Evolutionary conservation across 2,329 filamentous ascomycete species (phyloP), one percentile per base, ranked within the genome.

Genomic region (Raffaelea albimanens): DNA sequence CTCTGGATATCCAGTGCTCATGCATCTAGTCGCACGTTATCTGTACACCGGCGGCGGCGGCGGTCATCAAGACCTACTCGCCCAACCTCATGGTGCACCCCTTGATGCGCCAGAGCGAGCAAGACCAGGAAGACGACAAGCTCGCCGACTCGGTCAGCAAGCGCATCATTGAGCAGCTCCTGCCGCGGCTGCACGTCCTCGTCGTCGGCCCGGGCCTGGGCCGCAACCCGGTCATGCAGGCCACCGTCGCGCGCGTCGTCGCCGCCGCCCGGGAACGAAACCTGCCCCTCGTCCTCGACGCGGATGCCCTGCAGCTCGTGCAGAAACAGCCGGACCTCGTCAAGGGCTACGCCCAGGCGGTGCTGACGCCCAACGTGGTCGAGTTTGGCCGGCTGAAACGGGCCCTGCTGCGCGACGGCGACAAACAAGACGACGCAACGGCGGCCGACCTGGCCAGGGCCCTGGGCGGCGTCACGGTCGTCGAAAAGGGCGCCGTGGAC

Each of bases 1-100:
- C n/a, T n/a, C n/a, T 23, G 5, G 16, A 2, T 22, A 11, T n/a
- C 10, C 33, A 10, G 5, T 8, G 23, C 16, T 25, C 3, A 11
- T 21, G 18, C 31, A 4, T 9, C 25, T 46, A 88, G 88, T 88
- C 84, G 54, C 91, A 96, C 68, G 85, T 98, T 53, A 95, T 98
- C 61, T 98, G 93, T 72, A 95, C 95, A 51, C 88, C 87, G 10
- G 84, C 78, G 47, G 93, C 93, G 3, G 88, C 77, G 42, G 75
- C 80, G 59, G 90, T 96, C 34, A 95, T 98, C 68, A 98, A 98
- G 71, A 87, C 88, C 4, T 98, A 97, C 70, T 96, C 90, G 19
- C 93, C 93, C 3, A 96, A 97, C 63, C 75, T 98, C 23, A 98
- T 98, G 91, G 93, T 98, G 11, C 93, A 97, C 65, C 93, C 93